phyloP scores from a whole-genome alignment of 1,139 yeast species.

The Spencermartinsiella ligniputridi region DNA sequence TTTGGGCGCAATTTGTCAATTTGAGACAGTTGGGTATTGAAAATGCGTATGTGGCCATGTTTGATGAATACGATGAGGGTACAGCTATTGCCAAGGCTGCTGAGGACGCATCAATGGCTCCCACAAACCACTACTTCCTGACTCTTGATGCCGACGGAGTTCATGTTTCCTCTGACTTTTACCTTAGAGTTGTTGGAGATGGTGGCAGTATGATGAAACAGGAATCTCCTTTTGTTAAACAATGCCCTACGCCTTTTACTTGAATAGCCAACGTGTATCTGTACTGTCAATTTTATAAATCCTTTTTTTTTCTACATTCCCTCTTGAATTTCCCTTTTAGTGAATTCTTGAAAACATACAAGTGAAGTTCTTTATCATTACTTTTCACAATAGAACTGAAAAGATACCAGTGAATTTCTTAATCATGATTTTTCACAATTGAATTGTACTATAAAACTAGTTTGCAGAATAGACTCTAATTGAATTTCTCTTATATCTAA shows the following conservation, averaged over 20 bases:
- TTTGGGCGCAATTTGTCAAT: conserved; percentile 9
- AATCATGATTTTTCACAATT: no score
- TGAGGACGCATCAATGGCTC: conserved; percentile 4
- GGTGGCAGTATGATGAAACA: neutral
- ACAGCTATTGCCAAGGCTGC: conserved; percentile 9
- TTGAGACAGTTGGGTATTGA: neutral
- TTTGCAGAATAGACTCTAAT: no score
- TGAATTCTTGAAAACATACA: no score
- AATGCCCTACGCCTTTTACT: neutral
- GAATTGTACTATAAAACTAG: no score
- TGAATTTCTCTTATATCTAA: no score
- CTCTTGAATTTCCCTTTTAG: no score
- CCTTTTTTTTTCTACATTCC: no score
- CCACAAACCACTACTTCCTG: conserved; percentile 4
- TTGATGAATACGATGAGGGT: conserved; percentile 8
- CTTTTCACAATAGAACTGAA: no score
- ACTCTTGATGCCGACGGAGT: conserved; percentile 7
- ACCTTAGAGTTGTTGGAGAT: conserved; percentile 2
- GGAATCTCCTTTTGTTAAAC: neutral
- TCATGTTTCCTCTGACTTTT: conserved; percentile 3
- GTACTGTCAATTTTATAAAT: no score
- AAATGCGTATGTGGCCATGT: conserved; percentile 6
- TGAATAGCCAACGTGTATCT: no score
- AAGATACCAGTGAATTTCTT: no score
- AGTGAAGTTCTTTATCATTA: no score